Percentiles rank a stretch among this genome's conserved stretches.
Conservation (phyloP, 106 monocot genomes). For the Acorus gramineus region DNA sequence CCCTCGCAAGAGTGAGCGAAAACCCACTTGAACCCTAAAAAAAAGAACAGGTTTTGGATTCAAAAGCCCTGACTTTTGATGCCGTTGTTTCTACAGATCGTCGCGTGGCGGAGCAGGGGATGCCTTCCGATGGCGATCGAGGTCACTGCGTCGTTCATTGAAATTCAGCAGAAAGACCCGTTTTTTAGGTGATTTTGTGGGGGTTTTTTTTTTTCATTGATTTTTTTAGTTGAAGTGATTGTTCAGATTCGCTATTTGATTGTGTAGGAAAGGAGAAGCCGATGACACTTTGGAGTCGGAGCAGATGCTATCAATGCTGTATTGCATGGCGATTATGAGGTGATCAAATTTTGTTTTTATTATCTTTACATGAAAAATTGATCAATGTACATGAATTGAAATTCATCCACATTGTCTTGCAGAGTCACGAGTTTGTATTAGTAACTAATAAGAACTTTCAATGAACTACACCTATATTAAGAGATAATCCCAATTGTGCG, state of each 20-base stretch:
- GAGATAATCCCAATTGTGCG: too few species aligned
- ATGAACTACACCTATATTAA: too few species aligned
- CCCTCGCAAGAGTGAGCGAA: slow-evolving; percentile 45
- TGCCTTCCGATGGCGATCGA: slow-evolving; percentile 59
- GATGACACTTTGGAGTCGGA: slow-evolving; percentile 34
- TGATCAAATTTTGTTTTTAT: slow-evolving; percentile 4
- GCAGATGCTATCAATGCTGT: slow-evolving; percentile 69
- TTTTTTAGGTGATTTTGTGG: slow-evolving; percentile 48
- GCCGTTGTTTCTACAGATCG: slow-evolving; percentile 29
- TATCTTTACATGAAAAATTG: not conserved
- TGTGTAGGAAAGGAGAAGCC: slow-evolving; percentile 26
- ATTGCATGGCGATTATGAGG: slow-evolving; percentile 88
- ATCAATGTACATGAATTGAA: too few species aligned
- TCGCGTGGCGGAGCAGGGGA: slow-evolving; percentile 71
- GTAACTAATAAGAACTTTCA: too few species aligned
- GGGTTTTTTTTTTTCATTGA: not conserved
- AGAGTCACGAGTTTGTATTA: too few species aligned
- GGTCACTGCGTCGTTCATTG: slow-evolving; percentile 63
- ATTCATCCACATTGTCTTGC: too few species aligned
- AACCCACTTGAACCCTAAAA: too few species aligned
- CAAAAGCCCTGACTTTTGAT: too few species aligned
- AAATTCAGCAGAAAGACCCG: slow-evolving; percentile 81
- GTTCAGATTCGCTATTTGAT: not conserved
- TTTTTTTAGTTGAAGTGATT: not conserved
- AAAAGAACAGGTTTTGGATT: too few species aligned